Conservation (phyloP, 192 early-diverging fungal species). For the Jimgerdemannia flammicorona region DNA sequence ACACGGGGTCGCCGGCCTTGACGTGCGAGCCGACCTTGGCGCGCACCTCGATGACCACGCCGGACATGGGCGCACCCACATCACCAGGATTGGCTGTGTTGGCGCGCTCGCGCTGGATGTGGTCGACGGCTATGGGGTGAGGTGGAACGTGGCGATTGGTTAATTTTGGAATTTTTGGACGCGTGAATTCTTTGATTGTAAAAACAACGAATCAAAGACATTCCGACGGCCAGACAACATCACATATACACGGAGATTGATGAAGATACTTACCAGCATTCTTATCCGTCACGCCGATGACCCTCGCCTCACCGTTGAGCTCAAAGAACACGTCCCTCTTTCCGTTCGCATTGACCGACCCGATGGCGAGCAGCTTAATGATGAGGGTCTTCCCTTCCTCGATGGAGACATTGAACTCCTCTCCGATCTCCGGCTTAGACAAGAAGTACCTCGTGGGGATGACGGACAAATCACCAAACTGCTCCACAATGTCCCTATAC, state of each 20-base stretch:
- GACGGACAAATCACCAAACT: conserved; percentile 83
- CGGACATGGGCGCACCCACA: conserved; percentile 94
- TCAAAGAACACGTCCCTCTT: conserved; percentile 94
- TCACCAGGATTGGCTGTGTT: conserved; percentile 73
- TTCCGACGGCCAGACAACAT: not conserved
- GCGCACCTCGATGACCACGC: conserved; percentile 90
- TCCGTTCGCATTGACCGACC: conserved; percentile 74
- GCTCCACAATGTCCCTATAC: conserved; percentile 65
- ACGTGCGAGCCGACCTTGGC: conserved; percentile 77
- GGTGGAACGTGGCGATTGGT: too few species aligned
- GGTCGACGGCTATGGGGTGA: conserved; percentile 40
- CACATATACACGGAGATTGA: not conserved
- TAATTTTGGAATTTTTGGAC: too few species aligned
- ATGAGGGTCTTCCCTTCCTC: conserved; percentile 89
- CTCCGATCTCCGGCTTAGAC: conserved; percentile 75
- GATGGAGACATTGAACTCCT: conserved; percentile 86
- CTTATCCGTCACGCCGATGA: conserved; percentile 66
- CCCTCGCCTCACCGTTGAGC: conserved; percentile 91
- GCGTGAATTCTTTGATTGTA: not conserved
- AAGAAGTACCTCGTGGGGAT: conserved; percentile 93
- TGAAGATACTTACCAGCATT: conserved; percentile 38
- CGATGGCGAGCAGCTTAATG: conserved; percentile 86
- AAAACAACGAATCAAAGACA: not conserved
- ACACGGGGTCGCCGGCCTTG: conserved; percentile 88
- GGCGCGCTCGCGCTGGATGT: conserved; percentile 69